A percentile compares a stretch with the other conserved stretches of the same genome.
Evolutionary conservation across 495 filamentous ascomycete genomes (phyloP).

Genomic region (Neurospora sp.): DNA sequence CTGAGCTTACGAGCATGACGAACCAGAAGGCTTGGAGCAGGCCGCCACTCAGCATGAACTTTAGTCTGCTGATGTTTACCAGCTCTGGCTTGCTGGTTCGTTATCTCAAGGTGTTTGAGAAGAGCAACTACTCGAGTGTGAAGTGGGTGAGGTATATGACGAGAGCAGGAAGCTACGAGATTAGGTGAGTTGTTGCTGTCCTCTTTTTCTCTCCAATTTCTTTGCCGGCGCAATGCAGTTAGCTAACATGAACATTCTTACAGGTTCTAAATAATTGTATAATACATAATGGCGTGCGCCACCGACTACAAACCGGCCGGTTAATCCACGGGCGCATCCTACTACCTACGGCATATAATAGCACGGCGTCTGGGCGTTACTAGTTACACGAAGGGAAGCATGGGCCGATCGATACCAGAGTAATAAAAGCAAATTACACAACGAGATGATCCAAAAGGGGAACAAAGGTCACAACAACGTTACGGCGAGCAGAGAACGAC

Average conservation of each 20-base stretch:
- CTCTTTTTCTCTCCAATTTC: background rate
- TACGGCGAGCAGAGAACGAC: background rate
- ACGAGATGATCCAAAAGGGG: background rate
- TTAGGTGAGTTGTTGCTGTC: constrained; percentile 43
- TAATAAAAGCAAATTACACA: background rate
- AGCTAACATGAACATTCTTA: background rate
- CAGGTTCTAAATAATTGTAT: constrained; percentile 12
- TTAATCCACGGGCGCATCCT: background rate
- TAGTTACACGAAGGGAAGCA: background rate
- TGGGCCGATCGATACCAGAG: background rate
- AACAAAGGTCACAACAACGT: background rate
- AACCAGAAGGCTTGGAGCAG: constrained; percentile 97
- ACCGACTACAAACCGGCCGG: background rate
- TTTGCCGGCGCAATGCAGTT: background rate
- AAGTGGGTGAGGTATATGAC: constrained; percentile 99
- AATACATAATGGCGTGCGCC: background rate
- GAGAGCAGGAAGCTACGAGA: constrained; percentile 75
- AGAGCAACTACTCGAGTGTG: constrained; percentile 94
- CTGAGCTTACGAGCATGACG: constrained; percentile 89
- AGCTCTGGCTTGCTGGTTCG: constrained; percentile 83
- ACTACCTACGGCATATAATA: constrained; percentile 5
- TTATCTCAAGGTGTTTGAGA: constrained; percentile 99
- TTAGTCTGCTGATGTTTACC: constrained; percentile 96
- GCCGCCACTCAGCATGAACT: constrained; percentile 83
- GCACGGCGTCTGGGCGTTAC: constrained; percentile 10